These are phyloP conservation scores for Tolypocladium tropicale DNA, from an alignment of 2,329 filamentous ascomycete species.

Conservation along the genomic window DNA sequence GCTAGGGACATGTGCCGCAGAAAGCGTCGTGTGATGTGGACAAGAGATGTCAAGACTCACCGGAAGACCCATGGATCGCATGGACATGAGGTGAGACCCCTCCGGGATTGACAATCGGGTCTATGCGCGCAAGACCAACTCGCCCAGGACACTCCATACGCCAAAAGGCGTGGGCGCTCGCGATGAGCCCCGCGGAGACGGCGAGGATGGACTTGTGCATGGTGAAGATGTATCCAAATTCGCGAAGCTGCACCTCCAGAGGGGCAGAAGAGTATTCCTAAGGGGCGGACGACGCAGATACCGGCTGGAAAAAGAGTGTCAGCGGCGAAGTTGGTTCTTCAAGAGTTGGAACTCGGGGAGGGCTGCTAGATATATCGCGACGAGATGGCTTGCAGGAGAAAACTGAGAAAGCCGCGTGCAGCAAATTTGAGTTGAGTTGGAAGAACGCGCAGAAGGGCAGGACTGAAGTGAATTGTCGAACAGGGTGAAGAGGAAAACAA, in stretches of 20 bases:
- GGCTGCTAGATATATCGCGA: neutral
- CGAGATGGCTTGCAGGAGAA: neutral
- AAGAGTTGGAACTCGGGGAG: neutral
- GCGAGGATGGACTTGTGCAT: constrained; percentile 24
- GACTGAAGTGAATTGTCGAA: neutral
- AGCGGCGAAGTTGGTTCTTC: constrained; percentile 1
- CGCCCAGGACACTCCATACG: constrained; percentile 74
- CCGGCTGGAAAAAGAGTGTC: constrained; percentile 18
- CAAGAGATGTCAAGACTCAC: constrained; percentile 41
- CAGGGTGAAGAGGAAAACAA: neutral
- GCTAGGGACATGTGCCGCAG: neutral
- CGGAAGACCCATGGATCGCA: constrained; percentile 62
- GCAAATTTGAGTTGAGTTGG: neutral
- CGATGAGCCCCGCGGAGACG: constrained; percentile 22
- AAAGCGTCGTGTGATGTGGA: neutral
- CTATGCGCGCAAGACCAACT: constrained; percentile 60
- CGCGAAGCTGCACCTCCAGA: constrained; percentile 5
- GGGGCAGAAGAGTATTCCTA: constrained; percentile 6
- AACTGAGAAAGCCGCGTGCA: neutral
- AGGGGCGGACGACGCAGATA: constrained; percentile 24
- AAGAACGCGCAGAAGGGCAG: neutral
- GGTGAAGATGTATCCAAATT: constrained; percentile 14
- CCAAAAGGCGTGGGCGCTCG: constrained; percentile 62
- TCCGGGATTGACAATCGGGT: constrained; percentile 62
- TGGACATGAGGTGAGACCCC: constrained; percentile 57